Percentiles rank a stretch among this genome's conserved stretches.
Conservation (phyloP, 345 rosid genomes). For the Combretum micranthum region DNA sequence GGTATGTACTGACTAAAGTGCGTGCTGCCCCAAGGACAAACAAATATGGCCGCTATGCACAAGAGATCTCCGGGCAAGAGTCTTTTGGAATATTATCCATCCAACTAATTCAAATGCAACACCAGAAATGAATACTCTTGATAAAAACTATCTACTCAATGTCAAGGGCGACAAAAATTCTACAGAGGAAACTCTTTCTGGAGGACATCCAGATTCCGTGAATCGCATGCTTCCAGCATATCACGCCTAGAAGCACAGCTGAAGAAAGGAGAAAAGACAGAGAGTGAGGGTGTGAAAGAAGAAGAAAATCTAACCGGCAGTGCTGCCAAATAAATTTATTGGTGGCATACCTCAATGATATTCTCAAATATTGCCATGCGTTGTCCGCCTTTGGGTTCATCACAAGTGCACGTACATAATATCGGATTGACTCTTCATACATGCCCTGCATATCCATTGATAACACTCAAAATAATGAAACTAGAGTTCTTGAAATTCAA, state of each 20-base stretch:
- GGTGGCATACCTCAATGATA: slow-evolving; percentile 71
- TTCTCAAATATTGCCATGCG: slow-evolving; percentile 96
- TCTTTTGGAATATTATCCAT: too few species aligned
- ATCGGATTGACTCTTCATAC: slow-evolving; percentile 86
- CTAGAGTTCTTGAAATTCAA: too few species aligned
- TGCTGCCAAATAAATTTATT: neutral
- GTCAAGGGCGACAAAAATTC: neutral
- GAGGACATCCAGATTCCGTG: slow-evolving; percentile 83
- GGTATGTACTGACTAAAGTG: too few species aligned
- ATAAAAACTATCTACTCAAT: too few species aligned
- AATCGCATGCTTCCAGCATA: slow-evolving; percentile 82
- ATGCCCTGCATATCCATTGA: slow-evolving; percentile 45
- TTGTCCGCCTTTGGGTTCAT: slow-evolving; percentile 99
- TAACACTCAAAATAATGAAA: too few species aligned
- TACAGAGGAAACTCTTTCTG: slow-evolving; percentile 87
- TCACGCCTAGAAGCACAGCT: slow-evolving; percentile 84
- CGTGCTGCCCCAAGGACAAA: too few species aligned
- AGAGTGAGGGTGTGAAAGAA: neutral
- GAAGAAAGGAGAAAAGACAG: slow-evolving; percentile 10
- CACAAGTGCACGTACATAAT: slow-evolving; percentile 93
- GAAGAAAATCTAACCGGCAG: neutral
- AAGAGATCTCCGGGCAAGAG: too few species aligned
- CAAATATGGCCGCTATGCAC: too few species aligned
- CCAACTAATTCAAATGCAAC: too few species aligned
- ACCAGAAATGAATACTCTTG: too few species aligned